Conservation (phyloP, 441 rosid species). For the Eruca vesicaria region DNA sequence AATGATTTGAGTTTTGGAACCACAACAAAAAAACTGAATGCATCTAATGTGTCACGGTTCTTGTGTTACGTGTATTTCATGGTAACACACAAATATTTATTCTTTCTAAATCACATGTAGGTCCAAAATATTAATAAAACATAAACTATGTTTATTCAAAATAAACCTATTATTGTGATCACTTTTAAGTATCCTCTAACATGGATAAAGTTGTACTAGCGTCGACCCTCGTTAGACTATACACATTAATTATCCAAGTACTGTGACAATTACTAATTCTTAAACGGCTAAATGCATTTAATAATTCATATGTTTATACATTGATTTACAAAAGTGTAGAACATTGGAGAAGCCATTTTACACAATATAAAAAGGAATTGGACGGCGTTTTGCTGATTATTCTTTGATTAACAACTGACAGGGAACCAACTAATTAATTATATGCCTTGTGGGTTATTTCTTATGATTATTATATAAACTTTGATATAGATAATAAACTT, state of each 20-base stretch:
- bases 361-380: not conserved
- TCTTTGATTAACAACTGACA: constrained; percentile 31
- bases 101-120: not conserved
- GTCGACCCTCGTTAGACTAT: not conserved
- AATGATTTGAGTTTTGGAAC: constrained; percentile 13
- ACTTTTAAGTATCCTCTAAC: not conserved
- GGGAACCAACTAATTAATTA: constrained; percentile 26
- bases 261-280: not conserved
- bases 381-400: not conserved
- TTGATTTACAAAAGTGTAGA: not conserved
- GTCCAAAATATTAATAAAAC: not conserved
- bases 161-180: not conserved
- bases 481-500: not conserved
- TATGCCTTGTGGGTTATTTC: not conserved
- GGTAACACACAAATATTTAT: not conserved
- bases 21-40: not conserved
- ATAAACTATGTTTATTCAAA: not conserved
- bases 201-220: not conserved
- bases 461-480: not conserved
- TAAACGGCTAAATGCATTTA: not conserved
- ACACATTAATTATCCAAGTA: not conserved
- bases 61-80: not conserved
- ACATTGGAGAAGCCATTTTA: not conserved
- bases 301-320: not conserved
- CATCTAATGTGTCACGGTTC: not conserved